A percentile compares a stretch with the other conserved stretches of the same genome.
Evolutionary conservation across 2,329 filamentous ascomycete species (phyloP).

Genomic region (Diaporthe vexans): DNA sequence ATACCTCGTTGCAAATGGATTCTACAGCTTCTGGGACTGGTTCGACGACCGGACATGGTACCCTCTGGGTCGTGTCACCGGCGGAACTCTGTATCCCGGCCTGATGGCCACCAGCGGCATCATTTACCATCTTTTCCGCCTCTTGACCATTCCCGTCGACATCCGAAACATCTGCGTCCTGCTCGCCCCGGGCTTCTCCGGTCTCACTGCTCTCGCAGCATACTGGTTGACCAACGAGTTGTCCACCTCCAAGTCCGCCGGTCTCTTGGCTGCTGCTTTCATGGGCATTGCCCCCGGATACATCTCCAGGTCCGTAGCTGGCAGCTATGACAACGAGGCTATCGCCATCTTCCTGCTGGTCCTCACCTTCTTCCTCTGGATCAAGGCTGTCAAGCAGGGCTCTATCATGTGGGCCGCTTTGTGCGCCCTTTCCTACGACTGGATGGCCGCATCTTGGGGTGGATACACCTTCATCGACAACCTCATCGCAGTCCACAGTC

Average conservation of each 20-base stretch:
- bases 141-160: slow-evolving; percentile 92
- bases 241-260: slow-evolving; percentile 94
- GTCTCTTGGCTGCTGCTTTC: slow-evolving; percentile 92
- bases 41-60: slow-evolving; percentile 99
- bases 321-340: slow-evolving; percentile 99
- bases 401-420: slow-evolving; percentile 97
- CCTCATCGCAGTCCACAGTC: slow-evolving; percentile 91
- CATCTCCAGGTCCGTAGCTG: slow-evolving; percentile 96
- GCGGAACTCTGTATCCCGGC: slow-evolving; percentile 97
- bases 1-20: slow-evolving; percentile 96
- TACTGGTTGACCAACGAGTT: slow-evolving; percentile 98
- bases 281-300: slow-evolving; percentile 99
- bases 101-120: slow-evolving; percentile 98
- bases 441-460: slow-evolving; percentile 99
- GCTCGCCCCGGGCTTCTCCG: slow-evolving; percentile 93
- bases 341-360: slow-evolving; percentile 99
- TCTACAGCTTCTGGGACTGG: slow-evolving; percentile 99
- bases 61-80: slow-evolving; percentile 96
- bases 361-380: slow-evolving; percentile 99
- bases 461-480: slow-evolving; percentile 99
- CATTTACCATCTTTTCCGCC: slow-evolving; percentile 94
- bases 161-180: slow-evolving; percentile 99
- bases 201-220: slow-evolving; percentile 90
- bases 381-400: slow-evolving; percentile 96
- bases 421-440: slow-evolving; percentile 96